Conservation (phyloP, 495 filamentous ascomycete genomes). For the Filosporella fistucella region DNA sequence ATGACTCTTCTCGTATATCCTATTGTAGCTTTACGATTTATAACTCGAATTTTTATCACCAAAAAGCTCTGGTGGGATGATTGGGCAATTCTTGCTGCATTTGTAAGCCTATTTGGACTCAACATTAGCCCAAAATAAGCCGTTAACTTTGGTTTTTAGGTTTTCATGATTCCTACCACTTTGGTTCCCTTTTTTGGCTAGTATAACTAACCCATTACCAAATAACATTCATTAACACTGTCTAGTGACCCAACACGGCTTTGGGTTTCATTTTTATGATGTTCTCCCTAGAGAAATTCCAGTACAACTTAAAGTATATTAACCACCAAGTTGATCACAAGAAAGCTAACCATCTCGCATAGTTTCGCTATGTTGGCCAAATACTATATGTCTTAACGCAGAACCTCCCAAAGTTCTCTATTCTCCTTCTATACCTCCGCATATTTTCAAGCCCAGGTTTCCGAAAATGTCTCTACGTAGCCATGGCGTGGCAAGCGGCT, state of each 20-base stretch:
- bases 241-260: slow-evolving; percentile 7
- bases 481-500: slow-evolving; percentile 30
- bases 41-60: slow-evolving; percentile 3
- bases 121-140: neutral
- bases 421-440: slow-evolving; percentile 47
- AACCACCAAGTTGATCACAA: neutral
- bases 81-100: slow-evolving; percentile 5
- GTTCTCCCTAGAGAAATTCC: neutral
- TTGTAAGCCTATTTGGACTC: slow-evolving; percentile 1
- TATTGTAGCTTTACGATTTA: slow-evolving; percentile 4
- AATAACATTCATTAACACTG: neutral
- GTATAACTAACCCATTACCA: neutral
- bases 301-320: slow-evolving; percentile 1
- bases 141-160: neutral
- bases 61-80: slow-evolving; percentile 15
- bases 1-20: slow-evolving; percentile 7
- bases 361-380: slow-evolving; percentile 21
- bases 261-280: slow-evolving; percentile 14
- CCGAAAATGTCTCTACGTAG: slow-evolving; percentile 25
- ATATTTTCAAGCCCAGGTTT: slow-evolving; percentile 39
- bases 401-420: slow-evolving; percentile 37
- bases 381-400: slow-evolving; percentile 34
- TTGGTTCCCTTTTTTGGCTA: slow-evolving; percentile 4
- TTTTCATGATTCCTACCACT: slow-evolving; percentile 10
- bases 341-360: neutral